Percentiles rank a stretch among this genome's conserved stretches.
Conservation (phyloP, 169 alveolate species). For the Cryptosporidium tyzzeri region DNA sequence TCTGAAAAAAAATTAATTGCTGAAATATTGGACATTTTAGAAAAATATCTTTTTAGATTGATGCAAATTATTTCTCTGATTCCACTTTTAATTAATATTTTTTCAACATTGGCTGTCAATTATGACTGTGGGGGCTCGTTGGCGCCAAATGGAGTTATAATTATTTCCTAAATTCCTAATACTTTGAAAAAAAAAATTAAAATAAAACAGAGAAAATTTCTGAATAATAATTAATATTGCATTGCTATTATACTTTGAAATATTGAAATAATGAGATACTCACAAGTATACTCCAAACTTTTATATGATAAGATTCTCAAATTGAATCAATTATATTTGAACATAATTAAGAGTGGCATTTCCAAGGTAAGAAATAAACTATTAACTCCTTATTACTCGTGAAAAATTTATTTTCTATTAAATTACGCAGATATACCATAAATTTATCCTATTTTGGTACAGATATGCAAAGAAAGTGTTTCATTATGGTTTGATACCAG, state of each 20-base stretch:
- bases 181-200: neutral
- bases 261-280: neutral
- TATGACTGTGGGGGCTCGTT: constrained; percentile 38
- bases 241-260: neutral
- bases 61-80: neutral
- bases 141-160: constrained; percentile 37
- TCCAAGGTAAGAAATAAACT: constrained; percentile 38
- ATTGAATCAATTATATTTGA: neutral
- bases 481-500: constrained; percentile 52
- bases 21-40: constrained; percentile 31
- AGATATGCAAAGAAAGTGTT: constrained; percentile 31
- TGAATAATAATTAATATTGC: too few relatives aligned
- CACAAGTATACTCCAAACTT: neutral
- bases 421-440: constrained; percentile 15
- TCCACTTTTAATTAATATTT: neutral
- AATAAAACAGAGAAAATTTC: neutral
- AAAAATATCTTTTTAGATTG: neutral
- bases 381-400: neutral
- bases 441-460: constrained; percentile 16
- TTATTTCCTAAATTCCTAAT: neutral
- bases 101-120: constrained; percentile 13
- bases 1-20: constrained; percentile 67
- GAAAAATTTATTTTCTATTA: neutral
- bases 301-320: neutral
- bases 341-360: neutral